A percentile compares a stretch with the other conserved stretches of the same genome.
phyloP scores from a whole-genome alignment of 768 basidiomycete species.

The Xerocomellus dryophilus region DNA sequence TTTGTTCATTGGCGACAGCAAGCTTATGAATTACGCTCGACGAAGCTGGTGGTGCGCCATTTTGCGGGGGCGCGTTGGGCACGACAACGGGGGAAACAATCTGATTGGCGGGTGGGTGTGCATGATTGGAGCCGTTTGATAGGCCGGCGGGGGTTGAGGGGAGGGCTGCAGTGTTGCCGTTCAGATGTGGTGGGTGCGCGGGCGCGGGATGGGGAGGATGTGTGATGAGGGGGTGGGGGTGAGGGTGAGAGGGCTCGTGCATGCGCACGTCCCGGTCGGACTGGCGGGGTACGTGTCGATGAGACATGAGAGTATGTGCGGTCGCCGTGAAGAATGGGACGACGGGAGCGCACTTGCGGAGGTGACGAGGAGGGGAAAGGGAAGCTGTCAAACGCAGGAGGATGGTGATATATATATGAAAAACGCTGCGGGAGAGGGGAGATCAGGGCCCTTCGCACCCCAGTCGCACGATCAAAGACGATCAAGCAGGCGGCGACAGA shows the following conservation, averaged over 20 bases:
- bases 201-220: conserved; percentile 37
- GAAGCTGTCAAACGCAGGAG: conserved; percentile 43
- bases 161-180: conserved; percentile 44
- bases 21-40: conserved; percentile 68
- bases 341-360: conserved; percentile 28
- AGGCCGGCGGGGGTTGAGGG: conserved; percentile 44
- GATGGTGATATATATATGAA: conserved; percentile 59
- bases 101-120: conserved; percentile 33
- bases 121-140: conserved; percentile 42
- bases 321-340: conserved; percentile 21
- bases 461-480: conserved; percentile 64
- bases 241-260: conserved; percentile 51
- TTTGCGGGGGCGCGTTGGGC: conserved; percentile 29
- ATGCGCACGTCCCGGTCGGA: conserved; percentile 60
- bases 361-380: conserved; percentile 45
- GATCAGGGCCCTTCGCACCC: conserved; percentile 43
- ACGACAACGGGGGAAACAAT: conserved; percentile 50
- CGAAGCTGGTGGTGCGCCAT: conserved; percentile 23
- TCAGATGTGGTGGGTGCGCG: conserved; percentile 46
- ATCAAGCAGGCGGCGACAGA: conserved; percentile 42
- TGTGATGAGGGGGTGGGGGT: conserved; percentile 42
- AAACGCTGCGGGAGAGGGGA: conserved; percentile 38
- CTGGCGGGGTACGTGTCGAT: conserved; percentile 58
- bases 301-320: conserved; percentile 46
- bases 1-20: conserved; percentile 85